Conservation (phyloP, 2,329 filamentous ascomycete genomes). For the Talaromyces albobiverticillius region DNA sequence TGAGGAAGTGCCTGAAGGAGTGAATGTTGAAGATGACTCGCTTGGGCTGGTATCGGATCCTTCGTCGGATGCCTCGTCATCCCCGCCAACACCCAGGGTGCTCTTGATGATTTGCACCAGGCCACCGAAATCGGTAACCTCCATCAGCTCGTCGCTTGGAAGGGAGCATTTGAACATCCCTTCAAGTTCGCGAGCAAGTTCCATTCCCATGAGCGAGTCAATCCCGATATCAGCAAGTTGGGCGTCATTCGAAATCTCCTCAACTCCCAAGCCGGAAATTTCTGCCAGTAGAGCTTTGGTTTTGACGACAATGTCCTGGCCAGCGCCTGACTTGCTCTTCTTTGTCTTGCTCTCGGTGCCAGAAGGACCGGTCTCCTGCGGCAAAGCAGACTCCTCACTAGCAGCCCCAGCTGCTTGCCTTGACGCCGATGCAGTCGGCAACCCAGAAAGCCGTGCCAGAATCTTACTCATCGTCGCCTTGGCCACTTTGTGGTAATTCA, state of each 20-base stretch:
- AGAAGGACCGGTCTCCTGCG: not conserved
- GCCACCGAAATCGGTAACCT: slow-evolving; percentile 23
- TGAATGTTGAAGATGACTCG: slow-evolving; percentile 6
- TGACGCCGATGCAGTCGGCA: not conserved
- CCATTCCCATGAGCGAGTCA: slow-evolving; percentile 52
- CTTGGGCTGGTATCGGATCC: slow-evolving; percentile 1
- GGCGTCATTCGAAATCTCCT: slow-evolving; percentile 35
- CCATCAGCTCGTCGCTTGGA: slow-evolving; percentile 24
- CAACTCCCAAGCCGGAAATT: slow-evolving; percentile 31
- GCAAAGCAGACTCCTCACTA: not conserved
- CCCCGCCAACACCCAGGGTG: not conserved
- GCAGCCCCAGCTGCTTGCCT: not conserved
- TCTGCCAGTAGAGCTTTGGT: slow-evolving; percentile 17
- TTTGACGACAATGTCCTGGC: slow-evolving; percentile 12
- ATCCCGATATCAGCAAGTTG: slow-evolving; percentile 36
- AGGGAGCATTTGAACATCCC: slow-evolving; percentile 34
- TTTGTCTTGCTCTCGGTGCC: not conserved
- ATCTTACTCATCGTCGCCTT: slow-evolving; percentile 16
- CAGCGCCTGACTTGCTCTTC: not conserved
- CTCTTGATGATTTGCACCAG: slow-evolving; percentile 11
- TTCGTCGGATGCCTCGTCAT: slow-evolving; percentile 6
- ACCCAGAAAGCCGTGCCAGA: slow-evolving; percentile 8
- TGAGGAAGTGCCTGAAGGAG: slow-evolving; percentile 4
- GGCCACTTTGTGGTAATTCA: slow-evolving; percentile 21
- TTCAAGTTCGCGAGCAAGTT: slow-evolving; percentile 39